phyloP scores from a whole-genome alignment of 2,329 filamentous ascomycete genomes.

The Aspergillus carbonarius region DNA sequence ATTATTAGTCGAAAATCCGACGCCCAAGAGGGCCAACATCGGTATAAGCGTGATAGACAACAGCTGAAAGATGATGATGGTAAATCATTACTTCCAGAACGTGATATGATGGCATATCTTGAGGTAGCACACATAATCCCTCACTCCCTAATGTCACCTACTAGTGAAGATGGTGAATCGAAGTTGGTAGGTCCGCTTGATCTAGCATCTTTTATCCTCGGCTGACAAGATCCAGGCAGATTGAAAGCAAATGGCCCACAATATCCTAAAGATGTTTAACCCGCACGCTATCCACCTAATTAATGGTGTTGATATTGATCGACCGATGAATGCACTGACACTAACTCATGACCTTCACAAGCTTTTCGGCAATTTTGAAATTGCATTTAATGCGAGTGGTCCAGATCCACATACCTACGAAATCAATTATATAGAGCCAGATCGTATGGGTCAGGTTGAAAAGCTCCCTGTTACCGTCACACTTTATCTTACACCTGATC shows the following conservation, averaged over 20 bases:
- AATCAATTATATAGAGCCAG: slow-evolving; percentile 18
- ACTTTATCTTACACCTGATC: slow-evolving; percentile 14
- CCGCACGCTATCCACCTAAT: slow-evolving; percentile 36
- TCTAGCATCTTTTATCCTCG: no score
- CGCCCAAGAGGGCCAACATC: slow-evolving; percentile 8
- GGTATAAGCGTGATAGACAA: slow-evolving; percentile 8
- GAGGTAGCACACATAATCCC: slow-evolving; percentile 11
- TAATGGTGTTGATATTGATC: slow-evolving; percentile 42
- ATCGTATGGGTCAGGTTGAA: background rate
- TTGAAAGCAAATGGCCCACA: slow-evolving; percentile 36
- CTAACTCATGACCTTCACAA: slow-evolving; percentile 28
- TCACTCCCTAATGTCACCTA: slow-evolving; percentile 1
- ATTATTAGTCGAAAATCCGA: slow-evolving; percentile 15
- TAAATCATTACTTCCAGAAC: background rate
- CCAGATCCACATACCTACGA: slow-evolving; percentile 26
- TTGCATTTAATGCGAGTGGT: slow-evolving; percentile 28
- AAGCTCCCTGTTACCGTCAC: slow-evolving; percentile 8
- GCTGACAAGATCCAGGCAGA: slow-evolving; percentile 15
- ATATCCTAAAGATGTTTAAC: slow-evolving; percentile 47
- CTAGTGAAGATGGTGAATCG: slow-evolving; percentile 6
- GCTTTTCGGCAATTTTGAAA: slow-evolving; percentile 34
- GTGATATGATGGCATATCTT: background rate
- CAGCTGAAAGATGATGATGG: slow-evolving; percentile 19
- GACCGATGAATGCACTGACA: slow-evolving; percentile 43
- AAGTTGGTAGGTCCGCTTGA: slow-evolving; percentile 12